Percentiles rank a stretch among this genome's conserved stretches.
Evolutionary conservation across 2,329 filamentous ascomycete species (phyloP).

Genomic region (Cladosporium sp.): DNA sequence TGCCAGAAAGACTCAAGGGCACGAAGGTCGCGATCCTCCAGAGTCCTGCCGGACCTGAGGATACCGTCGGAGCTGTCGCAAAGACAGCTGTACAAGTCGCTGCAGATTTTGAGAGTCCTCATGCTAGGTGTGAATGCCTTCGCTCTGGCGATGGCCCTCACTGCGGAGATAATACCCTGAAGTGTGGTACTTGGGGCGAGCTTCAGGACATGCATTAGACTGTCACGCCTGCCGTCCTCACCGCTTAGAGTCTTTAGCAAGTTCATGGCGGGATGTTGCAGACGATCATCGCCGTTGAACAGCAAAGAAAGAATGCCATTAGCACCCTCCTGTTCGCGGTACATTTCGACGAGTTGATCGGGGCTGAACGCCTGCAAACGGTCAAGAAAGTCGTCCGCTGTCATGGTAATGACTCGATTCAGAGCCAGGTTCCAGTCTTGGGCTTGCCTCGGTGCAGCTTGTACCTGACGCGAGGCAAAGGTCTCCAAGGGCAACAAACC

Average conservation of each 20-base stretch:
- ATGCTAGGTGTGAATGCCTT: conserved; percentile 55
- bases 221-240: conserved; percentile 57
- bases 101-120: conserved; percentile 55
- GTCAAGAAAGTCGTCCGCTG: conserved; percentile 69
- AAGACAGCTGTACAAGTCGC: conserved; percentile 57
- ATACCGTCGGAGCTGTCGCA: conserved; percentile 58
- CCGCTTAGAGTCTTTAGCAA: conserved; percentile 76
- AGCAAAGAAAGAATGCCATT: conserved; percentile 71
- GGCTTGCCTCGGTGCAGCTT: conserved; percentile 48
- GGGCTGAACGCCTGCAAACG: conserved; percentile 70
- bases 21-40: conserved; percentile 52
- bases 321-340: conserved; percentile 60
- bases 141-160: conserved; percentile 50
- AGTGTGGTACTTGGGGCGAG: conserved; percentile 52
- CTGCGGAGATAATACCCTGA: conserved; percentile 50
- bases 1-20: conserved; percentile 76
- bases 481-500: conserved; percentile 70
- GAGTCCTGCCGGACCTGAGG: conserved; percentile 52
- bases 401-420: conserved; percentile 52
- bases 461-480: conserved; percentile 43
- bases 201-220: conserved; percentile 54
- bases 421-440: conserved; percentile 74
- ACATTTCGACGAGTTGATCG: conserved; percentile 62
- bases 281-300: conserved; percentile 70
- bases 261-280: conserved; percentile 73